Base-by-base conservation (phyloP, 2,329 filamentous ascomycete species). In the Fusarium domesticum region DNA sequence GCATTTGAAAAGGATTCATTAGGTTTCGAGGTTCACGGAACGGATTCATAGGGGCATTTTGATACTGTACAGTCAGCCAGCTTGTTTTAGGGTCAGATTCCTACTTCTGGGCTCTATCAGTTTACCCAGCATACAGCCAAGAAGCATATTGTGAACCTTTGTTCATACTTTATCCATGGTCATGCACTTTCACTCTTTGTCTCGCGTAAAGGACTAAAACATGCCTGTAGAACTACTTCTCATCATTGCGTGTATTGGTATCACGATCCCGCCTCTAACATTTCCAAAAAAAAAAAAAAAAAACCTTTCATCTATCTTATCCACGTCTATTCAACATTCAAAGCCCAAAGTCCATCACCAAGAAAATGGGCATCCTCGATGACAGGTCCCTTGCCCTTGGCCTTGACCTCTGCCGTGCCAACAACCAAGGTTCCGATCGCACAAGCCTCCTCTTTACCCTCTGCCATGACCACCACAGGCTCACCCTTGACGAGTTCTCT, bases 351-450 rank as follows among this genome's bases (percentile, higher is more conserved):
- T 15, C 92, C 93, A 74, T 98, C 93, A 0, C 93, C 93, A 42
- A 97, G 67, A 72, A 85, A 97, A 77, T 98, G 93, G 23, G 89
- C 89, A 49, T 90, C 86, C 73, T 97, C 92, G 56, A 97, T 88
- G 14, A 91, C 93, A 6, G 91, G 87, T 0, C 93, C 93, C 73
- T 97, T 97, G 55, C 89, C 90, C 72, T 92, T 92, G 55, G 83
- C 84, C 79, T 93, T 96, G 66, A 96, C 91, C 69, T 96, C 90
- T 68, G 85, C 84, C 0, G 93, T 96, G 3, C 90, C 86, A 62
- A 85, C 82, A 60, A 89, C 89, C 64, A 98, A 65, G 52, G 87
- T 74, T 0, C 93, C 93, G 1, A 98, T 85, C 43, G 95, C 81
- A 68, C 91, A 96, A 6, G 90, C 89, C 72, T 92, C 84, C 59